Percentiles rank a stretch among this genome's conserved stretches.
Evolutionary conservation across 2,329 filamentous ascomycete species (phyloP).

Genomic region (Colletotrichum costaricense): DNA sequence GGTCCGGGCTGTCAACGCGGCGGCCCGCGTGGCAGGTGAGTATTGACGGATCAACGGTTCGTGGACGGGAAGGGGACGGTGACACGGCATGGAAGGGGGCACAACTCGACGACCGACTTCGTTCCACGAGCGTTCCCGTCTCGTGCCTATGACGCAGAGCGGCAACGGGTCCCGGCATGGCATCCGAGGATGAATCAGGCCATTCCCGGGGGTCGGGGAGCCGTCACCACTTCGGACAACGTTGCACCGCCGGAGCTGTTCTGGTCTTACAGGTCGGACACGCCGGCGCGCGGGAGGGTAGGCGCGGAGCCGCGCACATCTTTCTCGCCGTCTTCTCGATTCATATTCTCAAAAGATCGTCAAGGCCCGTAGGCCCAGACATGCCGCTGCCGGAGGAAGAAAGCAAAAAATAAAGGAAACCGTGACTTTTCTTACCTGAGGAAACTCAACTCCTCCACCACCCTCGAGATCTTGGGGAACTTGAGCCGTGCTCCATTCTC

Average conservation of each 20-base stretch:
- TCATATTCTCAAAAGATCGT: background rate
- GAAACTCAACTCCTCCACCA: slow-evolving; percentile 79
- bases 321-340: background rate
- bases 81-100: slow-evolving; percentile 3
- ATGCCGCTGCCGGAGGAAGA: slow-evolving; percentile 12
- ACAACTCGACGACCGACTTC: background rate
- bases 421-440: slow-evolving; percentile 66
- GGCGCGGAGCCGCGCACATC: slow-evolving; percentile 13
- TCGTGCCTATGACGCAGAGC: background rate
- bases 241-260: background rate
- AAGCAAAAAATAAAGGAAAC: background rate
- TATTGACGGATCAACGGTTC: slow-evolving; percentile 6
- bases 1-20: slow-evolving; percentile 32
- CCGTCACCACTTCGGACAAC: slow-evolving; percentile 6
- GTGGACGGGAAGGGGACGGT: slow-evolving; percentile 6
- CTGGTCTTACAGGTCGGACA: slow-evolving; percentile 10
- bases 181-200: slow-evolving; percentile 20
- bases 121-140: slow-evolving; percentile 1
- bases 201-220: slow-evolving; percentile 1
- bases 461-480: slow-evolving; percentile 67
- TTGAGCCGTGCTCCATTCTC: slow-evolving; percentile 61
- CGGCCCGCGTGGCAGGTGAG: slow-evolving; percentile 16
- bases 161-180: slow-evolving; percentile 6
- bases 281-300: slow-evolving; percentile 7
- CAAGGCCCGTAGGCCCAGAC: slow-evolving; percentile 3